Evolutionary conservation across 768 basidiomycete species (phyloP), one percentile per base, ranked within the genome.

Genomic region (Rhodocollybia butyracea): DNA sequence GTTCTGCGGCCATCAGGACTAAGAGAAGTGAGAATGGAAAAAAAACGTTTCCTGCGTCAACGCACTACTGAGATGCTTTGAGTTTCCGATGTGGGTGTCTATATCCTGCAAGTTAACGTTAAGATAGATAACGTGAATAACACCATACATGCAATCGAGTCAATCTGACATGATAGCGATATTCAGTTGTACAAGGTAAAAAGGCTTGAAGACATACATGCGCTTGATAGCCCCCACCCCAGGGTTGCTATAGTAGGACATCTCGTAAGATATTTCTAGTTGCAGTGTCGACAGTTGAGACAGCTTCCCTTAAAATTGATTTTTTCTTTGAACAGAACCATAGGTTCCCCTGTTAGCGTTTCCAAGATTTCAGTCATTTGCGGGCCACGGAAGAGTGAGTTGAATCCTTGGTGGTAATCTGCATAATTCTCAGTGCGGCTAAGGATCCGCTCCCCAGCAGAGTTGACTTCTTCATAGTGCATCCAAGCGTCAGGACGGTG

Each of bases 311-410:
- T 61, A 39, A 59, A 59, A 30, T 61, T 61, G 27, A 61, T 61
- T 31, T 61, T 61, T 41, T 61, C 60, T 29, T 61, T 61, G 55
- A 61, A 61, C 31, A 61, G 31, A 15, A 51, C 30, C 60, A 61
- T 59, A 11, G 58, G 50, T 31, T 61, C 60, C 5, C 60, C 58
- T 3, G 50, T 41, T 2, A 61, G 50, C 30, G 24, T 15, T 24
- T 47, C 26, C 2, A 61, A 47, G 17, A 59, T 42, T 6, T 19
- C 17, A 1, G 34, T 32, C 46, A 61, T 57, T 17, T 42, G 29
- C 3, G 30, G 8, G 13, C 60, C 60, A 27, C 58, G 55, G 41
- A 61, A 59, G 1, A 59, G 46, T 2, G 13, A 31, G 24, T 51
- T 43, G 47, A 61, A 59, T 27, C 60, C 57, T 26, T 39, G n/a